Base-by-base conservation (phyloP, 2,329 filamentous ascomycete genomes). In the Penicillium fuscoglaucum region DNA sequence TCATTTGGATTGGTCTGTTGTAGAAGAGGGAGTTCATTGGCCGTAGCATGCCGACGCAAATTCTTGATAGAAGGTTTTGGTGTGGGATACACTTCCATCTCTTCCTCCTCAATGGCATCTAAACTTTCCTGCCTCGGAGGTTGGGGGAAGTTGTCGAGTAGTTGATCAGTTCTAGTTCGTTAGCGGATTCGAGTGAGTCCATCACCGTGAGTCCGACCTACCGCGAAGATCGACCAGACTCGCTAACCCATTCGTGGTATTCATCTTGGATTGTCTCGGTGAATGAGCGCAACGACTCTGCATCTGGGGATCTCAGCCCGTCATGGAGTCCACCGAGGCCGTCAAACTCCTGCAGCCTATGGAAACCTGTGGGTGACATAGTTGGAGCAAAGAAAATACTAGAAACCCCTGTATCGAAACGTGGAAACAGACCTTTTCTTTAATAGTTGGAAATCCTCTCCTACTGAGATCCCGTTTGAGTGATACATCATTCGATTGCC, bases 21-120 rank as follows among this genome's bases (percentile, higher is more conserved):
- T 9, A 72, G 55, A 13, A 71, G 60, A n/a, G 69, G 68, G 2
- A 70, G 60, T 19, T 71, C 67, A n/a, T 66, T 65, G 47, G 66
- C 57, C 6, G 67, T 66, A 28, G 65, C 61, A 28, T 68, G 66
- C 9, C 68, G 66, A 9, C 69, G 68, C 26, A 72, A 52, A 10
- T 67, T 67, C 45, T 72, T 70, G 26, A 72, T 47, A 1, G 69
- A 71, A 1, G 68, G 21, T 17, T 52, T 58, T 2, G 65, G 66
- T 1, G 61, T 66, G 4, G 59, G 66, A 47, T 65, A 63, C 1
- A 44, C 41, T 26, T 17, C n/a, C 19, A 35, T 37, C 31, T 56
- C 35, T 15, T 67, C 64, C 51, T 66, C 65, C 0, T 52, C 44
- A 9, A 66, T 62, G 9, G 58, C 41, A 26, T 66, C 60, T 1